Base-by-base conservation (phyloP, 768 basidiomycete genomes). In the Lanmaoa pseudosensibilis region DNA sequence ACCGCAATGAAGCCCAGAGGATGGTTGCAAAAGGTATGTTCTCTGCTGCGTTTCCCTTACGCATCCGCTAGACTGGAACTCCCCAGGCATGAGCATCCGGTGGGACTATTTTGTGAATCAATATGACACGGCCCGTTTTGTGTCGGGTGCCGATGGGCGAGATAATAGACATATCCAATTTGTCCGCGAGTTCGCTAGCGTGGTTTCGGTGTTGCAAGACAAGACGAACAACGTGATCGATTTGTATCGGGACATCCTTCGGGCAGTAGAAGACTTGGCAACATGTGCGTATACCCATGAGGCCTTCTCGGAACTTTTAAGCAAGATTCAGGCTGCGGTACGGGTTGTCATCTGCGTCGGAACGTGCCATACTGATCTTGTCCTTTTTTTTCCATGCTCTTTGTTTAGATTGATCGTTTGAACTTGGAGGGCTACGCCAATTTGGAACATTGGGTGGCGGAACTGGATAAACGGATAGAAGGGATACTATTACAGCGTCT, bases 21-120 rank as follows among this genome's bases (percentile, higher is more conserved):
- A 96, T 98, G 92, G 89, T 98, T 58, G 80, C 81, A 9, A 87
- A 87, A 77, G 95, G 94, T 92, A 43, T 46, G 84, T 66, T 18
- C 4, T 45, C 21, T 33, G 19, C 39, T n/a, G n/a, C 43, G 4
- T 21, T 8, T 5, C 27, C 52, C 50, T 21, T 18, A 32, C 25
- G 10, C 23, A 6, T 11, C 56, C 3, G 23, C 52, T 40, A 27
- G 44, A 48, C 40, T 11, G n/a, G 15, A 45, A 19, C 5, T 27
- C 19, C 49, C 16, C 45, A 96, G 95, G 96, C 27, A 96, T 99
- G 89, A 84, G 83, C 65, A 91, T 96, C 54, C 87, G 91, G 25
- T 99, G 97, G 97, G 97, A 98, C 69, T 83, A 93, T 73, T 94
- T 98, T 65, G 90, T 98, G 64, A 96, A 91, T 67, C 90, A 94